Base-by-base conservation (phyloP, 2,329 filamentous ascomycete genomes). In the Talaromyces sp. region DNA sequence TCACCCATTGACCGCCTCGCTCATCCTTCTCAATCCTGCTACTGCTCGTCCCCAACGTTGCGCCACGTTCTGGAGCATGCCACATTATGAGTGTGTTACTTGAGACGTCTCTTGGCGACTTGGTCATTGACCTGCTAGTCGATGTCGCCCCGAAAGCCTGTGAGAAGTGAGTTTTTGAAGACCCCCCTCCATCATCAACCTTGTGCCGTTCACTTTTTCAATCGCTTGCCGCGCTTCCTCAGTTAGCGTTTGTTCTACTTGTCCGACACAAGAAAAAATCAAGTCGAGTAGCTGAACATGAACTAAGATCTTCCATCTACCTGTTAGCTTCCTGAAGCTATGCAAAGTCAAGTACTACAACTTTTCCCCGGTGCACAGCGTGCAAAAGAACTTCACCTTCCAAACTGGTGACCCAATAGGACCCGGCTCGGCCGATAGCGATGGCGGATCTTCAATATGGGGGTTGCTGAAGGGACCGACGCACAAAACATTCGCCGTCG, bases 341-440 rank as follows among this genome's bases (percentile, higher is more conserved):
- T 97, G 95, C 87, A 98, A 98, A 82, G 84, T 93, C 80, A 99
- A 97, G 82, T 99, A 98, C 82, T 99, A 97, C 88, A 98, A 98
- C 82, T 98, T 96, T 78, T 89, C 93, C 5, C 95, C 94, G 29
- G 82, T 98, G 63, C 92, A 97, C 81, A 93, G 90, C 70, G 87
- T 99, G 43, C 95, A 97, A 76, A 95, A 94, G 77, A 89, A 92
- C 79, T 98, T 97, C 80, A 96, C 93, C 67, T 97, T 97, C 79
- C 94, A 98, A 79, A 96, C 92, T 36, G 94, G 94, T 76, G 95
- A 98, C 74, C 94, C 94, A 13, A 88, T 98, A 62, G 94, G 95
- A 13, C 94, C 93, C 13, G 87, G 90, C 65, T 91, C 92, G 15
- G 82, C 87, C 71, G 88, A 93, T 56, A 97, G 93, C 72, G 92